phyloP scores from a whole-genome alignment of 306 rosid species.

The Rosa lucieae region DNA sequence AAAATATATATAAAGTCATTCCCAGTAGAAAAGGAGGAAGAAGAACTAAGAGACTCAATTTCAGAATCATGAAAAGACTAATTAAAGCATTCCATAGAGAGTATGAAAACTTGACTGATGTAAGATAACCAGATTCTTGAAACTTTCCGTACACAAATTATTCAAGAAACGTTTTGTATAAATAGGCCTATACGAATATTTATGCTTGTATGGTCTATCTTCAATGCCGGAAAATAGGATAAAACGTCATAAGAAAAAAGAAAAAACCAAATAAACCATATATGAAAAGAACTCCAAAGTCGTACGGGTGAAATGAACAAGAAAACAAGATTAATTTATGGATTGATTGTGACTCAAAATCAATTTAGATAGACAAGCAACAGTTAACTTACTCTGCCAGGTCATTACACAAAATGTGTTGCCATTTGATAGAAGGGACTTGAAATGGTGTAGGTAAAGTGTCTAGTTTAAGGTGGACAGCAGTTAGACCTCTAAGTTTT shows the following conservation, averaged over 20 bases:
- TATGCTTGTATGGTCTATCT: slow-evolving; percentile 62
- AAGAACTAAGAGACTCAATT: background rate
- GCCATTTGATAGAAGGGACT: slow-evolving; percentile 34
- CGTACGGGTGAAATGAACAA: background rate
- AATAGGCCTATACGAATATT: slow-evolving; percentile 40
- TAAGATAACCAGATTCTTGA: background rate
- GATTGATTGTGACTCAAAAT: slow-evolving; percentile 4
- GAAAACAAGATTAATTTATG: slow-evolving; percentile 1
- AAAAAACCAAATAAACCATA: slow-evolving; percentile 3
- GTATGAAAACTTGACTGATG: background rate
- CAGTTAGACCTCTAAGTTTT: slow-evolving; percentile 57
- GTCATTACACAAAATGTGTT: slow-evolving; percentile 76
- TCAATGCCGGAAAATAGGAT: slow-evolving; percentile 48
- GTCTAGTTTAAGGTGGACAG: background rate
- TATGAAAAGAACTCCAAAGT: slow-evolving; percentile 6
- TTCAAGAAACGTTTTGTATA: slow-evolving; percentile 61
- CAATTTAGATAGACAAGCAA: slow-evolving; percentile 4
- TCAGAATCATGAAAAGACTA: background rate
- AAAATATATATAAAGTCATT: background rate
- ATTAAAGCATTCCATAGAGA: slow-evolving; percentile 17
- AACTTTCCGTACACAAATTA: slow-evolving; percentile 58
- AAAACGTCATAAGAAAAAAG: background rate
- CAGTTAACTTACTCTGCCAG: slow-evolving; percentile 51
- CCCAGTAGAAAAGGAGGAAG: too few relatives aligned
- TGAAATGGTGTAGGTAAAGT: slow-evolving; percentile 3